Evolutionary conservation across 371 early-diverging fungal genomes (phyloP).

Genomic region (Mortierella sp.): DNA sequence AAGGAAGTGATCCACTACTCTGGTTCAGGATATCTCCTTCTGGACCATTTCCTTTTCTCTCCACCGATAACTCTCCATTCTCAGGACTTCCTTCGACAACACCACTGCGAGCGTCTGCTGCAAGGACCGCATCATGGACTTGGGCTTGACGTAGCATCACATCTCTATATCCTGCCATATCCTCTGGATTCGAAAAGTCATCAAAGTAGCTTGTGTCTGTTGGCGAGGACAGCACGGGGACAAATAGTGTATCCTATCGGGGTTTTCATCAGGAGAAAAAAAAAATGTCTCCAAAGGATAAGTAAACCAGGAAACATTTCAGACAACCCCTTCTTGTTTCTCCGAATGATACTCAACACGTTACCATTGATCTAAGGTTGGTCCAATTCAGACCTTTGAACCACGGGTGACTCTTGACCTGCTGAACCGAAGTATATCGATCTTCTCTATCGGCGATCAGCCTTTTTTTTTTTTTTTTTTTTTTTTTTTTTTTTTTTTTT

Average conservation of each 20-base stretch:
- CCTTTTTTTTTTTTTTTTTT: too few species aligned
- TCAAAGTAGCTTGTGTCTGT: slow-evolving; percentile 89
- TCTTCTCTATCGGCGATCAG: slow-evolving; percentile 64
- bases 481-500: too few species aligned
- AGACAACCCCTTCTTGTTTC: slow-evolving; percentile 10
- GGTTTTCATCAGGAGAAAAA: neutral
- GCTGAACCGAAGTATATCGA: slow-evolving; percentile 58
- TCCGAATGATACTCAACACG: slow-evolving; percentile 49
- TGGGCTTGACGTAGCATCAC: slow-evolving; percentile 66
- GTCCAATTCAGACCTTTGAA: slow-evolving; percentile 80
- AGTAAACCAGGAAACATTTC: neutral
- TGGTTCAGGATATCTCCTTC: neutral
- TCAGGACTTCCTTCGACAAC: neutral
- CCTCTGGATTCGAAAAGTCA: slow-evolving; percentile 77
- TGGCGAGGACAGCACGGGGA: slow-evolving; percentile 74
- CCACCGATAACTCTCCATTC: neutral
- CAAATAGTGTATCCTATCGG: slow-evolving; percentile 72
- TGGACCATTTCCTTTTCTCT: neutral
- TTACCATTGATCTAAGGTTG: slow-evolving; percentile 58
- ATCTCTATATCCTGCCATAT: slow-evolving; percentile 78
- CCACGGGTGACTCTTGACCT: slow-evolving; percentile 79
- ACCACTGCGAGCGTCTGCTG: slow-evolving; percentile 10
- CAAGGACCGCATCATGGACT: slow-evolving; percentile 31
- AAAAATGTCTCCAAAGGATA: too few species aligned
- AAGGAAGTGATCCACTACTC: slow-evolving; percentile 20